Evolutionary conservation across 805 yeast species (phyloP).

Genomic region (Alloascoidea africana): DNA sequence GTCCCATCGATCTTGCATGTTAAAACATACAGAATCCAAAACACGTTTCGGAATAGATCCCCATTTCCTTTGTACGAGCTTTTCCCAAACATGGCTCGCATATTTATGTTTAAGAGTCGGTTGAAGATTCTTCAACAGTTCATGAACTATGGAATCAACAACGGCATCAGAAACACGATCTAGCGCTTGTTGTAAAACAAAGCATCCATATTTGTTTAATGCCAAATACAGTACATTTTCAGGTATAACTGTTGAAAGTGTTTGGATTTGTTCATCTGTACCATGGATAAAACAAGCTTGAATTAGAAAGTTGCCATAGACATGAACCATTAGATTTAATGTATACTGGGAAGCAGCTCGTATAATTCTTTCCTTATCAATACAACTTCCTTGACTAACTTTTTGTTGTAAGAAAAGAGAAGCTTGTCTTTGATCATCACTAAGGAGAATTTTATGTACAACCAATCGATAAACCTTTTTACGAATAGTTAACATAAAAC

Average conservation of each 20-base stretch:
- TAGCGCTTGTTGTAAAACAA: conserved; percentile 24
- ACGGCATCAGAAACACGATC: conserved; percentile 16
- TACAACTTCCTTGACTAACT: conserved; percentile 13
- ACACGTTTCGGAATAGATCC: conserved; percentile 1
- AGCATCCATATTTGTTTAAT: conserved; percentile 24
- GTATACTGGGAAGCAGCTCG: conserved; percentile 15
- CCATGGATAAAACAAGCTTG: conserved; percentile 24
- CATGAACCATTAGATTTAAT: conserved; percentile 20
- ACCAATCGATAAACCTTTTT: too few relatives aligned
- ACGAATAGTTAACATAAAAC: too few relatives aligned
- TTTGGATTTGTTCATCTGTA: conserved; percentile 13
- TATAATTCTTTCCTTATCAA: conserved; percentile 15
- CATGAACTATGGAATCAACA: conserved; percentile 19
- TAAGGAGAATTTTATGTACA: too few relatives aligned
- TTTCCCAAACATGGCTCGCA: conserved; percentile 30
- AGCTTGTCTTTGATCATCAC: conserved; percentile 23
- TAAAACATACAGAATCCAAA: neutral
- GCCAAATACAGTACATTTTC: conserved; percentile 19
- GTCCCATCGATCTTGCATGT: neutral
- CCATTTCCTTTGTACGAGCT: conserved; percentile 22
- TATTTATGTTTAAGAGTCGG: conserved; percentile 21
- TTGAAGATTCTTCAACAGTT: conserved; percentile 16
- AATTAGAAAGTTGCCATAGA: conserved; percentile 26
- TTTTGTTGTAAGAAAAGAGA: conserved; percentile 25
- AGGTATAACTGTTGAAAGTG: conserved; percentile 11